phyloP scores from a whole-genome alignment of 1,284 basidiomycete species.

The Melanopsichium pennsylvanicum region DNA sequence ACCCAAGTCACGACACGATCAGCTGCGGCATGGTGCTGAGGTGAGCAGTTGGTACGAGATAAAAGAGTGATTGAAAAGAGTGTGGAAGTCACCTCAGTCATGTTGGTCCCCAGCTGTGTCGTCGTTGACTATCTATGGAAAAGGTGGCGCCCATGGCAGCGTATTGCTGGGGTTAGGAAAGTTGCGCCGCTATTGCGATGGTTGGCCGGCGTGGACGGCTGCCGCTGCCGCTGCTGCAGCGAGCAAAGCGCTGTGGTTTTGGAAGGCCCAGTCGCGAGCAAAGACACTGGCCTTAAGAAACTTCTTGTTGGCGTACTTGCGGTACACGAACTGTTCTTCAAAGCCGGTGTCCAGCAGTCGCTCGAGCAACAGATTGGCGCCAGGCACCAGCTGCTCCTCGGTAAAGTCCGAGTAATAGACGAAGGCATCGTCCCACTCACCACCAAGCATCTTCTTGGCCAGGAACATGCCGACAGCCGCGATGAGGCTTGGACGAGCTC shows the following conservation, averaged over 20 bases:
- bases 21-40: conserved; percentile 6
- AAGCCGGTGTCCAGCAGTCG: conserved; percentile 84
- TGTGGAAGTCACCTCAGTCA: conserved; percentile 23
- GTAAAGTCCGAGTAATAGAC: conserved; percentile 92
- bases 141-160: neutral
- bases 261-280: conserved; percentile 68
- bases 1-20: neutral
- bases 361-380: conserved; percentile 83
- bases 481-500: conserved; percentile 89
- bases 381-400: conserved; percentile 84
- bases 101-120: conserved; percentile 1
- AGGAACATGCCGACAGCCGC: conserved; percentile 95
- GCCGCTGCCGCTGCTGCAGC: conserved; percentile 39
- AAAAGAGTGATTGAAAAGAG: conserved; percentile 12
- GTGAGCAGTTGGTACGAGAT: conserved; percentile 26
- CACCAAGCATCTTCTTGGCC: conserved; percentile 64
- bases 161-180: too few relatives aligned
- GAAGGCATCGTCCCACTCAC: conserved; percentile 76
- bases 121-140: neutral
- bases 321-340: conserved; percentile 85
- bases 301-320: conserved; percentile 95
- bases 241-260: conserved; percentile 50
- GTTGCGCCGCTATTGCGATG: too few relatives aligned
- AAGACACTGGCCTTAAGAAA: conserved; percentile 78
- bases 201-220: conserved; percentile 28